Evolutionary conservation across 2,329 filamentous ascomycete genomes (phyloP).

Genomic region (Exophiala bonariae): DNA sequence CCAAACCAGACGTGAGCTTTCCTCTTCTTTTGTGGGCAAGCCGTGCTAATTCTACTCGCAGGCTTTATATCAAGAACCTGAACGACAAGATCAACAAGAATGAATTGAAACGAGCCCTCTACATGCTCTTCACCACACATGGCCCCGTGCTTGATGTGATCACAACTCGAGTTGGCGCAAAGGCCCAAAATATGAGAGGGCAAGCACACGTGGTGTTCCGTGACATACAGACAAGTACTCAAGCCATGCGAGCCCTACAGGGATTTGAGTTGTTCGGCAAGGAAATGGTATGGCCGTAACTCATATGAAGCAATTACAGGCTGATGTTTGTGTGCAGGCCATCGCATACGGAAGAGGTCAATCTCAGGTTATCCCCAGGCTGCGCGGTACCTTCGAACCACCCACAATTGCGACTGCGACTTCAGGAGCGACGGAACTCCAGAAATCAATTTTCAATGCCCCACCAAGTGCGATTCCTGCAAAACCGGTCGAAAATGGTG

Average conservation of each 20-base stretch:
- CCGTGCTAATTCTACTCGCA: slow-evolving; percentile 42
- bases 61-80: slow-evolving; percentile 86
- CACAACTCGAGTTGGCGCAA: slow-evolving; percentile 58
- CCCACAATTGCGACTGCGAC: slow-evolving; percentile 55
- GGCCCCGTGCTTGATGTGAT: slow-evolving; percentile 90
- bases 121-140: slow-evolving; percentile 92
- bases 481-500: slow-evolving; percentile 47
- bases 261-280: slow-evolving; percentile 83
- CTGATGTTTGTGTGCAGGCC: slow-evolving; percentile 56
- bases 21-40: slow-evolving; percentile 11
- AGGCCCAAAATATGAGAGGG: slow-evolving; percentile 88
- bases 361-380: slow-evolving; percentile 83
- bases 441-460: slow-evolving; percentile 78
- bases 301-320: slow-evolving; percentile 9
- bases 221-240: slow-evolving; percentile 86
- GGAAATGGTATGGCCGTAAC: slow-evolving; percentile 59
- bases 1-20: slow-evolving; percentile 73
- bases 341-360: slow-evolving; percentile 89
- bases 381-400: slow-evolving; percentile 85
- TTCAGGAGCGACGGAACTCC: slow-evolving; percentile 69
- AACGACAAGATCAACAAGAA: slow-evolving; percentile 87
- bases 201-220: slow-evolving; percentile 92
- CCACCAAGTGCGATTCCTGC: slow-evolving; percentile 46
- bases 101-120: slow-evolving; percentile 82
- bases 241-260: slow-evolving; percentile 86